Base-by-base conservation (phyloP, 83 land plant genomes). In the Picea mariana region DNA sequence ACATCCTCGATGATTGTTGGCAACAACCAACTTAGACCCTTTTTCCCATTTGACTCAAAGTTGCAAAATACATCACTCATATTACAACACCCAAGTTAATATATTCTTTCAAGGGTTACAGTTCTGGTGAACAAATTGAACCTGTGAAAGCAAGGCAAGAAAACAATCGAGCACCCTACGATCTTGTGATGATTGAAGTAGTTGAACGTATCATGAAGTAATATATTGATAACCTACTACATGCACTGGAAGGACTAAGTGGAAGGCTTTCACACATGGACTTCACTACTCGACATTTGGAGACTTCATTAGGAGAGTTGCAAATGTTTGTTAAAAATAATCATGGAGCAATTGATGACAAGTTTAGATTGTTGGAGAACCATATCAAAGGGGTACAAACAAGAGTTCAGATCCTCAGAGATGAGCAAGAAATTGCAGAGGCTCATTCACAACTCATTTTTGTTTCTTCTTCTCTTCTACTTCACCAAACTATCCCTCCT, bases 331-430 rank as follows among this genome's bases (percentile, higher is more conserved):
- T 88, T 60, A 92, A 85, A 18, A 83, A 92, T 64, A 85, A 85
- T 80, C 84, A 85, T 81, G 97, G 93, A 24, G 89, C 82, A 62
- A 89, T 83, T 58, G 92, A 92, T 85, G 93, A 95, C 27, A 95
- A 87, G 80, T 81, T 92, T 86, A 89, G 93, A 72, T 87, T 88
- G 55, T 21, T 95, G 84, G 93, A 89, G 72, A 95, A 92, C 75
- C 84, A 89, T 71, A 79, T 95, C 7, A 73, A 86, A 73, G 97
- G 92, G 97, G 92, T 95, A 20, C 92, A 91, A 86, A 75, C 89
- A 15, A 85, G 91, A 20, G 88, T 95, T 34, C 89, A 88, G 75
- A 85, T 88, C 24, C 3, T 95, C n/a, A 88, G 85, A 47, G 97
- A 93, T 62, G 91, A 91, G 77, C 97, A 95, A 82, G 94, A 93